Evolutionary conservation across 331 rosid species (phyloP), one percentile per base, ranked within the genome.

Genomic region (Acacia concinna): DNA sequence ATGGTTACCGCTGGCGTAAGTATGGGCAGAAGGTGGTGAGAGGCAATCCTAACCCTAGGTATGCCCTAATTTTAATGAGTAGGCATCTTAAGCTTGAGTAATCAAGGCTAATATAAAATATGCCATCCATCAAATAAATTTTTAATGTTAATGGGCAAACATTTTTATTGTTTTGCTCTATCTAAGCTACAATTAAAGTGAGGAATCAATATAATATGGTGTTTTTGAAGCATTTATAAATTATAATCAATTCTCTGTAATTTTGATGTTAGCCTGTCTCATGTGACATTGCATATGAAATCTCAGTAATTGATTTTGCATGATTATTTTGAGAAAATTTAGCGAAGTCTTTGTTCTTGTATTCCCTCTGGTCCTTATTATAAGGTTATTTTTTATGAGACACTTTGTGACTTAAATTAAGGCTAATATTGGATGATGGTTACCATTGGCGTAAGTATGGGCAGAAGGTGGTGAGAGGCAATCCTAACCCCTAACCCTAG

Each of bases 391-490:
- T 21, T 56, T 54, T 21, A 56, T 56, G 23, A 8, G 7, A 6
- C 17, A 31, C 31, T 23, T 23, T 56, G 6, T 23, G 31, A 56
- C 32, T n/a, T n/a, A n/a, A n/a, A n/a, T n/a, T n/a, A n/a, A n/a
- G n/a, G n/a, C n/a, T n/a, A n/a, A 96, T 96, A 81, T 88, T 96
- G 86, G 99, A 96, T 84, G 99, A 96, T 76, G 99, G 99, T 68
- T 96, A 96, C 81, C 99, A 98, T 84, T 96, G 99, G 99, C 94
- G 99, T 52, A 96, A 96, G 86, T 96, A 96, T 81, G 99, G 99
- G 64, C 99, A 96, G 86, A 96, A 96, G 84, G 98, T 96, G 77
- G 99, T 96, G 80, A 90, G 99, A 85, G 99, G 98, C 77, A 96
- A 96, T 86, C 99, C 98, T 69, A 96, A n/a, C n/a, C n/a, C n/a